Evolutionary conservation across 2,329 filamentous ascomycete species (phyloP), one percentile per base, ranked within the genome.

Genomic region (Passalora sequoiae): DNA sequence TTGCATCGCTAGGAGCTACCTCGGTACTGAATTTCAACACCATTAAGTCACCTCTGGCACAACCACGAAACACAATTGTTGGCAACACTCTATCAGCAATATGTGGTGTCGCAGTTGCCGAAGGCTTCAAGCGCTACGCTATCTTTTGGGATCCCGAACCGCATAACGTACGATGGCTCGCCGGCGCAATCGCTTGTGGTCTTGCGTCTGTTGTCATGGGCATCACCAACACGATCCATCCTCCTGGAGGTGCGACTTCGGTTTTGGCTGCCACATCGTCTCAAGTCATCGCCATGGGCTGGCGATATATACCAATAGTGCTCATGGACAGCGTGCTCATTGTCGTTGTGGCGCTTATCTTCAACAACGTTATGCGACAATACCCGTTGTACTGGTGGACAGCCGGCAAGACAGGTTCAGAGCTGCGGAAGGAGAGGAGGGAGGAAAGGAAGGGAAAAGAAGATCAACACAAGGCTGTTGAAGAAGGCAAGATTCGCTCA

Each of bases 311-410:
- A 0, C 62, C 63, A 0, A 48, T 73, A 6, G 62, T 73, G 3
- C 49, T 69, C 44, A 57, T 71, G 44, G 69, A 67, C 2, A 64
- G 64, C 2, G 53, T 57, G 1, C 49, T 73, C 27, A 70, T 74
- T 69, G 36, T 70, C 2, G 20, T 55, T 0, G 66, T 72, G 1
- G 70, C 66, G 0, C 56, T 69, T 5, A 38, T 70, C 4, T 56
- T 70, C 46, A 74, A 74, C 51, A 74, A 74, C 46, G 61, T 72
- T 6, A 59, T 70, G 38, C 56, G 71, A 20, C 64, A 66, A 43
- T 74, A 71, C 49, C 71, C 71, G 0, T 42, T 69, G 2, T 74
- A 66, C 41, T 74, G 71, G 71, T 74, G 70, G 71, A 70, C 69
- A n/a, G 62, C 67, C 3, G 38, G 60, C 24, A 61, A 68, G 16